Conservation (phyloP, 2,329 filamentous ascomycete species). For the Arthrobotrys conoides region DNA sequence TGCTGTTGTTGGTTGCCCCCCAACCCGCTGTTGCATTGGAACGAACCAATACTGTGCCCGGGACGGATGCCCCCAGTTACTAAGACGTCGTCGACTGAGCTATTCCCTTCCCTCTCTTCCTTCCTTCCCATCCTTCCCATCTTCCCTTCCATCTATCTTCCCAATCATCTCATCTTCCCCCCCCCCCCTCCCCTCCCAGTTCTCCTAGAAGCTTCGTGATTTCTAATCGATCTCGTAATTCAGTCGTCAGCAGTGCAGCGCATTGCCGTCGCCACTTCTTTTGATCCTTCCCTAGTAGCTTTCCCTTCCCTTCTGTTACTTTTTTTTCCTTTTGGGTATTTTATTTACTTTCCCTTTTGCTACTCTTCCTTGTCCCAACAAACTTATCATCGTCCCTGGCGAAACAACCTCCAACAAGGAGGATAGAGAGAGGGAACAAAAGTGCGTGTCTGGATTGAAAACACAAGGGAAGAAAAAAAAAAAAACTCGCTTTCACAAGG, state of each 20-base stretch:
- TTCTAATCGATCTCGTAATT: slow-evolving; percentile 34
- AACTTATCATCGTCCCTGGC: background rate
- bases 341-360: slow-evolving; percentile 44
- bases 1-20: slow-evolving; percentile 31
- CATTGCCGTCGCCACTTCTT: slow-evolving; percentile 49
- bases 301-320: background rate
- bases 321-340: slow-evolving; percentile 50
- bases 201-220: slow-evolving; percentile 49
- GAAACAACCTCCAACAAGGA: background rate
- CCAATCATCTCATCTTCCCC: background rate
- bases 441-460: slow-evolving; percentile 3
- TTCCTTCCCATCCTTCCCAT: slow-evolving; percentile 2
- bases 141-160: background rate
- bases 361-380: slow-evolving; percentile 26
- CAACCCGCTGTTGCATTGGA: slow-evolving; percentile 26
- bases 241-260: slow-evolving; percentile 40
- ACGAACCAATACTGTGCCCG: slow-evolving; percentile 13
- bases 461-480: background rate
- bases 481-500: background rate
- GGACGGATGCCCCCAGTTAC: slow-evolving; percentile 5
- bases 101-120: slow-evolving; percentile 15
- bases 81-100: background rate
- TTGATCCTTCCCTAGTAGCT: slow-evolving; percentile 44
- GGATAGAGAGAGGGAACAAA: background rate
- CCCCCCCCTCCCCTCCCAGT: background rate